These are phyloP conservation scores for Paxillus involutus DNA, from an alignment of 768 basidiomycete species.

Conservation along the genomic window DNA sequence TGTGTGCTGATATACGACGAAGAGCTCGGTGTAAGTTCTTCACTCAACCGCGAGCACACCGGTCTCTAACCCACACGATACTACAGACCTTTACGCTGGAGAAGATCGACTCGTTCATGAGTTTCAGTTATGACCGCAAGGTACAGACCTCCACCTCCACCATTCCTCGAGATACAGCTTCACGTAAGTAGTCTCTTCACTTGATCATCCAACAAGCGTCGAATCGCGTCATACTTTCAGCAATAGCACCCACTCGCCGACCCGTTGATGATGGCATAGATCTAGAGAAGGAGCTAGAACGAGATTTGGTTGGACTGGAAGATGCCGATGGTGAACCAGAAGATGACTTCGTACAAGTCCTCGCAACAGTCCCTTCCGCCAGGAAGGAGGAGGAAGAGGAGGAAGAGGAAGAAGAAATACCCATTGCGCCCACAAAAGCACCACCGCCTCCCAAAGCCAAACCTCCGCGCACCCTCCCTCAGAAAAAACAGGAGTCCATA, in stretches of 20 bases:
- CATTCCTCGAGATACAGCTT: slow-evolving; percentile 12
- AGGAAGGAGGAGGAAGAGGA: slow-evolving; percentile 31
- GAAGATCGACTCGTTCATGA: slow-evolving; percentile 67
- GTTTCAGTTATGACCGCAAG: slow-evolving; percentile 54
- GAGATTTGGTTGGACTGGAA: slow-evolving; percentile 27
- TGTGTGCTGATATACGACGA: slow-evolving; percentile 84
- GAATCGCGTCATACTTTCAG: slow-evolving; percentile 9
- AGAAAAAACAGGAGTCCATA: slow-evolving; percentile 21
- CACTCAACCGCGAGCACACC: neutral
- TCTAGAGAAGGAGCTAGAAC: slow-evolving; percentile 28
- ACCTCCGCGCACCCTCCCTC: slow-evolving; percentile 19
- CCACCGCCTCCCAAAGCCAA: slow-evolving; percentile 35
- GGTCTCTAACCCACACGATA: slow-evolving; percentile 7
- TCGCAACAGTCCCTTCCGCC: slow-evolving; percentile 28
- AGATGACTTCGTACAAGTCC: slow-evolving; percentile 44
- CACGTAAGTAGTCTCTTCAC: slow-evolving; percentile 19
- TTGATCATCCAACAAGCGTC: neutral
- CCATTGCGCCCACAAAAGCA: slow-evolving; percentile 20
- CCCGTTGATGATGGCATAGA: slow-evolving; percentile 30
- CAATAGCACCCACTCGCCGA: slow-evolving; percentile 16
- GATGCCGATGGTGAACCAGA: slow-evolving; percentile 42
- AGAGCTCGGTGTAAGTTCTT: slow-evolving; percentile 55
- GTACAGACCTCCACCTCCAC: slow-evolving; percentile 25
- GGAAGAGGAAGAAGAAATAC: slow-evolving; percentile 32
- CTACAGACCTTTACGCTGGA: slow-evolving; percentile 68